Base-by-base conservation (phyloP, 495 filamentous ascomycete species). In the Saxophila tyrrhenica region DNA sequence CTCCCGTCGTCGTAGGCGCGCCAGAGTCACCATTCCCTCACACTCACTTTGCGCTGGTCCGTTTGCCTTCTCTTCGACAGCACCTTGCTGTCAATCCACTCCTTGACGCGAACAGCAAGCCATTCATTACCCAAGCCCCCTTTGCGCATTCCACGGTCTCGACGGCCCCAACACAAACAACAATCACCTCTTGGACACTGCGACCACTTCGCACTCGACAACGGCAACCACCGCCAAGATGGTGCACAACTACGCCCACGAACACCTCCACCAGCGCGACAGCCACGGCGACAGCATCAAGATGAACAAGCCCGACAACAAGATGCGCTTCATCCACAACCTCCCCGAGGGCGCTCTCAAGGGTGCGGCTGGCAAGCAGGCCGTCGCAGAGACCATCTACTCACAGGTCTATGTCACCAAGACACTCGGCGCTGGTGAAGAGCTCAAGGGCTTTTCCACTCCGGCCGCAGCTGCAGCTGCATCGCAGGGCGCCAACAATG, bases 241-340 rank as follows among this genome's bases (percentile, higher is more conserved):
- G 20, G 13, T 15, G 13, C 45, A 48, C 24, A 23, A 23, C 20
- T 5, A 23, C 29, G 7, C 13, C 29, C 29, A 35, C 29, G 29
- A 50, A 15, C 51, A 49, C 38, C 51, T 52, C 19, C 48, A 57
- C 29, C 44, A 59, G 56, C 51, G 56, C 51, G 46, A 59, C 50
- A 35, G 13, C 7, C 29, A 7, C 29, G 41, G 17, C 41, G 17
- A 44, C 41, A 44, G 17, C 7, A 44, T 44, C 17, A 53, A 47
- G 39, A 29, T 52, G 48, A 8, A 57, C 50, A 35, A 35, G 29
- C 29, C 13, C 29, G 41, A 44, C 41, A 44, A 44, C 41, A 44
- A 44, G 41, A 44, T 44, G 41, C 41, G 41, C 41, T 44, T 44
- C 41, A 44, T 44, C 41, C 41, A 44, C 41, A 44, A 44, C 41